Conservation (phyloP, 1,284 basidiomycete genomes). For the Ceratobasidium sp. region DNA sequence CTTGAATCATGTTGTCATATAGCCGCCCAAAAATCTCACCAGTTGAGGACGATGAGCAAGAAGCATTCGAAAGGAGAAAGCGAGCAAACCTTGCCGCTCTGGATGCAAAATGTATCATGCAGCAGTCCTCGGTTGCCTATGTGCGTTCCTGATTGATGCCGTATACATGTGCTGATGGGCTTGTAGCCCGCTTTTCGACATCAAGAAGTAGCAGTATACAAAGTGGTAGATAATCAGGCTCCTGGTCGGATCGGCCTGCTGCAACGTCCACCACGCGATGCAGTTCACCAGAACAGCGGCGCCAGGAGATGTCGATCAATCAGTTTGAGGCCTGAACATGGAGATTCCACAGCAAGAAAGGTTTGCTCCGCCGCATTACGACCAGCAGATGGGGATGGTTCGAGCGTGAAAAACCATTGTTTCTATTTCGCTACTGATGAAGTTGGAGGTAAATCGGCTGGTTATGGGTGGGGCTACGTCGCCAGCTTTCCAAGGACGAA, state of each 20-base stretch:
- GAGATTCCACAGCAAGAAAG: too few relatives aligned
- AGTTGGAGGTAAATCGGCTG: conserved; percentile 37
- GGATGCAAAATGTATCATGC: conserved; percentile 20
- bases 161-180: background rate
- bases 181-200: conserved; percentile 2
- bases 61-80: conserved; percentile 30
- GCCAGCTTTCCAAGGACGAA: conserved; percentile 22
- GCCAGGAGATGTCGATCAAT: background rate
- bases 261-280: background rate
- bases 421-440: conserved; percentile 14
- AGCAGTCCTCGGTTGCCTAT: background rate
- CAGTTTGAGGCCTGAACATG: background rate
- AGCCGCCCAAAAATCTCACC: background rate
- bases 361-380: background rate
- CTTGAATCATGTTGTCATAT: background rate
- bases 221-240: background rate
- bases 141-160: background rate
- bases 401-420: too few relatives aligned
- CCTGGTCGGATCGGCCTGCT: background rate
- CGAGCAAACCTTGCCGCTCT: conserved; percentile 39
- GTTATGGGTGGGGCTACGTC: conserved; percentile 38
- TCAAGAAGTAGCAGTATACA: background rate
- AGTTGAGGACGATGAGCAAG: conserved; percentile 38
- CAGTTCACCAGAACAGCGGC: background rate
- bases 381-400: background rate